Conservation (phyloP, 805 yeast genomes). For the Metschnikowia borealis region DNA sequence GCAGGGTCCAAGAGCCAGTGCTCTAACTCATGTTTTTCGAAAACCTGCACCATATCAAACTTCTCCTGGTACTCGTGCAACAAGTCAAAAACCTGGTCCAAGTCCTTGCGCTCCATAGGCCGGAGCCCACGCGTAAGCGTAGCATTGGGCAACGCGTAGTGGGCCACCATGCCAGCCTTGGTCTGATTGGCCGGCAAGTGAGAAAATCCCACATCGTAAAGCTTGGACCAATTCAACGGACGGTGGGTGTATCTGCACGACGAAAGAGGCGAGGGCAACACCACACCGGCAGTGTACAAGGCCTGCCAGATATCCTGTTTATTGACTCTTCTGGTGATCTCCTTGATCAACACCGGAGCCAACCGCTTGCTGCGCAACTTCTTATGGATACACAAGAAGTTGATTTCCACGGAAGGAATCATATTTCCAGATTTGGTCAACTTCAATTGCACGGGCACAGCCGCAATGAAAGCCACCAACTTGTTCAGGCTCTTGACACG, state of each 20-base stretch:
- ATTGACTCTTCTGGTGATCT: conserved; percentile 90
- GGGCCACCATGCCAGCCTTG: conserved; percentile 59
- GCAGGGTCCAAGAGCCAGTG: conserved; percentile 76
- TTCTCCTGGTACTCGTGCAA: conserved; percentile 60
- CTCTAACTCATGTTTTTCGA: conserved; percentile 60
- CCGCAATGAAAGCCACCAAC: conserved; percentile 88
- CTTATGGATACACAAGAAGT: conserved; percentile 91
- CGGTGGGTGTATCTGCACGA: conserved; percentile 90
- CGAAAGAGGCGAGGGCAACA: conserved; percentile 88
- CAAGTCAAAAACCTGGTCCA: conserved; percentile 58
- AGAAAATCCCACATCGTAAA: conserved; percentile 87
- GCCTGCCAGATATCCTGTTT: conserved; percentile 90
- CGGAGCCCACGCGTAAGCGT: conserved; percentile 55
- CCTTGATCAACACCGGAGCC: conserved; percentile 91
- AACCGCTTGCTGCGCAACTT: conserved; percentile 88
- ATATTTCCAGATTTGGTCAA: conserved; percentile 48
- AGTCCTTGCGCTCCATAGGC: conserved; percentile 53
- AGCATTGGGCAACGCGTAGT: conserved; percentile 51
- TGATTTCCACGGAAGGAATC: conserved; percentile 77
- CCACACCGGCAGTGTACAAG: conserved; percentile 86
- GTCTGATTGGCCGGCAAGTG: conserved; percentile 71
- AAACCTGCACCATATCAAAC: conserved; percentile 70
- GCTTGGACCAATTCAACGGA: conserved; percentile 86
- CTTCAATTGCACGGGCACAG: conserved; percentile 70
- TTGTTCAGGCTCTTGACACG: conserved; percentile 73